These are phyloP conservation scores for Picea sitchensis DNA, from an alignment of 75 land plant genomes.

Conservation along the genomic window DNA sequence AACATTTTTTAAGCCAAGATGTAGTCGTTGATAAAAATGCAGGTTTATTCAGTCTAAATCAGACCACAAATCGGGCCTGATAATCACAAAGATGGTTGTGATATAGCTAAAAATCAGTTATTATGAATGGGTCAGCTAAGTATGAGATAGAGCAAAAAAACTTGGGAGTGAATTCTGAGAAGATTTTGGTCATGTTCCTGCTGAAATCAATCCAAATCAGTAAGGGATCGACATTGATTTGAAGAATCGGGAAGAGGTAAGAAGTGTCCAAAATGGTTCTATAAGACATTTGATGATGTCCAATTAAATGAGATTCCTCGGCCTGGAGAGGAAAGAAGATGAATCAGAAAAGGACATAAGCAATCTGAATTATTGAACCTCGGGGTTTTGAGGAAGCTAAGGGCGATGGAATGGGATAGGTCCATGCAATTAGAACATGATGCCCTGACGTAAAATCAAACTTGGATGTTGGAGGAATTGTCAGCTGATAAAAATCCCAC, in stretches of 20 bases:
- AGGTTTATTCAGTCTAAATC: background rate
- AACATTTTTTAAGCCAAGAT: too few relatives aligned
- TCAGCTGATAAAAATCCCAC: background rate
- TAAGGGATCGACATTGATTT: background rate
- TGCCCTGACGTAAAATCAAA: background rate
- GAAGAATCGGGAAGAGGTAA: background rate
- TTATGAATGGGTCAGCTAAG: background rate
- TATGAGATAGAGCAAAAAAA: background rate
- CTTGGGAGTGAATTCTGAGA: background rate
- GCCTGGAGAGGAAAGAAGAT: background rate
- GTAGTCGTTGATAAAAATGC: background rate
- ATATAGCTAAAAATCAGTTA: background rate
- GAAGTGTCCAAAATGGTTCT: background rate
- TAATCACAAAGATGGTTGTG: background rate
- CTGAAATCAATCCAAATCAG: background rate
- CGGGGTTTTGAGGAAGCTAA: background rate
- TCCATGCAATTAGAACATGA: constrained; percentile 10
- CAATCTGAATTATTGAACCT: background rate
- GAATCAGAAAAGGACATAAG: background rate
- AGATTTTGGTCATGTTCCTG: background rate
- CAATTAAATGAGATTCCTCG: background rate
- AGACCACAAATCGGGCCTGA: background rate
- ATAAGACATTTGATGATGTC: background rate
- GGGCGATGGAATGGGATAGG: background rate
- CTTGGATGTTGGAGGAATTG: constrained; percentile 3